A percentile compares a stretch with the other conserved stretches of the same genome.
Evolutionary conservation across 1,139 yeast genomes (phyloP).

Genomic region (Meyerozyma athensensis): DNA sequence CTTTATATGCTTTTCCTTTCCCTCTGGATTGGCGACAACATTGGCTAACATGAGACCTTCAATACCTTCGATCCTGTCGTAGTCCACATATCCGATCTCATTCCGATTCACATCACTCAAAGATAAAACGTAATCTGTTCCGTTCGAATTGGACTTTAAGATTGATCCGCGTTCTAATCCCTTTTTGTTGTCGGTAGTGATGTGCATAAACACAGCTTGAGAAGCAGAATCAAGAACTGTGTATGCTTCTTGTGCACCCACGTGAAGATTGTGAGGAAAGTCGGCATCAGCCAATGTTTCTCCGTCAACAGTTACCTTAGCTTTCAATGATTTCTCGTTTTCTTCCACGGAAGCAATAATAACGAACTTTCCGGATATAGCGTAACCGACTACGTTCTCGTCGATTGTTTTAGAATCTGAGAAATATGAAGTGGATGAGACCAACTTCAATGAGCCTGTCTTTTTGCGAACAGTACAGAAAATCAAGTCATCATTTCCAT

Average conservation of each 20-base stretch:
- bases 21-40: conserved; percentile 52
- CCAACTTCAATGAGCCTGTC: conserved; percentile 25
- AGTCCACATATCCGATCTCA: conserved; percentile 74
- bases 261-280: conserved; percentile 67
- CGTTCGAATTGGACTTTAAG: conserved; percentile 91
- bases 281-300: conserved; percentile 67
- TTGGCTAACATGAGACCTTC: conserved; percentile 85
- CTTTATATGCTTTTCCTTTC: conserved; percentile 51
- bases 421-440: conserved; percentile 55
- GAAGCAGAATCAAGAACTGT: conserved; percentile 77
- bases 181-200: conserved; percentile 53
- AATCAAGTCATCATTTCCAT: conserved; percentile 46
- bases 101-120: conserved; percentile 76
- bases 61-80: conserved; percentile 77
- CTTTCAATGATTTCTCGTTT: conserved; percentile 44
- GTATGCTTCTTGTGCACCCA: conserved; percentile 70
- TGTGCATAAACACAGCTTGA: conserved; percentile 76
- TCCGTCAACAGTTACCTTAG: conserved; percentile 84
- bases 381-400: conserved; percentile 59
- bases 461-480: conserved; percentile 50
- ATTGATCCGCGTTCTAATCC: conserved; percentile 71
- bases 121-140: conserved; percentile 80
- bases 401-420: conserved; percentile 32
- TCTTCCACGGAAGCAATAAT: conserved; percentile 60
- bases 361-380: conserved; percentile 60